A percentile compares a stretch with the other conserved stretches of the same genome.
These are phyloP conservation scores for Amylocystis lapponica DNA, from an alignment of 768 basidiomycete genomes.

Conservation along the genomic window DNA sequence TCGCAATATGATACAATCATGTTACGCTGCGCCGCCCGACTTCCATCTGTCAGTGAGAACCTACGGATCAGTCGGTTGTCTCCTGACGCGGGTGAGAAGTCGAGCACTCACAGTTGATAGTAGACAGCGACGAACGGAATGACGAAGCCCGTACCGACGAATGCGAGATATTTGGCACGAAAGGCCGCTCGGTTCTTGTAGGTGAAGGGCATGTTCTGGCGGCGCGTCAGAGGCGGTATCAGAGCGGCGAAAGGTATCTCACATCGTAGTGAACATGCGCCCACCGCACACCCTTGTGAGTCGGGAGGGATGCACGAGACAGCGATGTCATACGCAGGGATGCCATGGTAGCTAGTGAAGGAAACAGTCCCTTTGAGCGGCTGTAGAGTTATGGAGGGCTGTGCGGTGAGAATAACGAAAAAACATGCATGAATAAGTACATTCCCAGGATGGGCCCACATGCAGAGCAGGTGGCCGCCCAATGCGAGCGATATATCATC, in stretches of 20 bases:
- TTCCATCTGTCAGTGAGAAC: too few relatives aligned
- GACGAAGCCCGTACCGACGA: constrained; percentile 48
- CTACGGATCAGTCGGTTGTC: too few relatives aligned
- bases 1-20: too few relatives aligned
- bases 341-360: not conserved
- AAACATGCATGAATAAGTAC: constrained; percentile 1
- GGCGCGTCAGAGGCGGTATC: not conserved
- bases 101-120: constrained; percentile 65
- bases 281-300: not conserved
- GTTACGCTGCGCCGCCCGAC: too few relatives aligned
- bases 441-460: not conserved
- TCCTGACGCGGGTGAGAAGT: too few relatives aligned
- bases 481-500: too few relatives aligned
- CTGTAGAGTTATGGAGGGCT: not conserved
- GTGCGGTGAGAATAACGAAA: not conserved
- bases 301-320: not conserved
- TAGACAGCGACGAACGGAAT: constrained; percentile 58
- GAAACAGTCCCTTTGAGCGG: not conserved
- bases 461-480: too few relatives aligned
- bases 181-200: constrained; percentile 21
- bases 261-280: constrained; percentile 2
- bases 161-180: constrained; percentile 38
- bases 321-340: not conserved
- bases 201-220: constrained; percentile 28
- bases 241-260: not conserved